Evolutionary conservation across 2,329 filamentous ascomycete genomes (phyloP).

Genomic region (Fusarium sp.): DNA sequence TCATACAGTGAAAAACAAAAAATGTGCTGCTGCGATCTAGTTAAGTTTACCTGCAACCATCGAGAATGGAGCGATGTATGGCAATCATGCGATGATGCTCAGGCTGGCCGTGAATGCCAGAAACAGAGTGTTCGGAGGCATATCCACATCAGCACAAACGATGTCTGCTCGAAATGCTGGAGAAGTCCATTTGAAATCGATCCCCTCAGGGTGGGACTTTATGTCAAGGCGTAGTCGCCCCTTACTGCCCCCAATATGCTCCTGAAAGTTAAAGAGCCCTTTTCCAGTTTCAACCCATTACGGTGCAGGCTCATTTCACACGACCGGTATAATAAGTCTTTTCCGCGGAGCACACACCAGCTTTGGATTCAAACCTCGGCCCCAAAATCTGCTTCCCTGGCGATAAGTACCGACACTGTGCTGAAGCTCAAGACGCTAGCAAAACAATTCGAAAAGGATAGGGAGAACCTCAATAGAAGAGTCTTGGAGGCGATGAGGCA

Average conservation of each 20-base stretch:
- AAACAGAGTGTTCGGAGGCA: background rate
- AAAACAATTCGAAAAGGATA: background rate
- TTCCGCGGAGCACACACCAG: background rate
- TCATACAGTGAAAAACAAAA: background rate
- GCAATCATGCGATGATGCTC: background rate
- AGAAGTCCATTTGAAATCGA: too few relatives aligned
- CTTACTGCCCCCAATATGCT: too few relatives aligned
- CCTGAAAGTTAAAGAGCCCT: too few relatives aligned
- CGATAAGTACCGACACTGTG: background rate
- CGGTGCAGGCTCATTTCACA: too few relatives aligned
- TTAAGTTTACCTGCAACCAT: background rate
- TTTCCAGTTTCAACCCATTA: too few relatives aligned
- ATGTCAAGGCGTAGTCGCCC: too few relatives aligned
- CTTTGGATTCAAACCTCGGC: too few relatives aligned
- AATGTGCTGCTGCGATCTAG: background rate
- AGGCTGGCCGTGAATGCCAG: background rate
- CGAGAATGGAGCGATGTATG: background rate
- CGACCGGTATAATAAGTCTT: too few relatives aligned
- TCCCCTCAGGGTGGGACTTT: too few relatives aligned
- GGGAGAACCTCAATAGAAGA: background rate
- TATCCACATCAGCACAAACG: background rate
- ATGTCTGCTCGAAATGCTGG: background rate
- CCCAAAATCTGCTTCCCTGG: too few relatives aligned
- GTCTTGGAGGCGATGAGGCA: background rate
- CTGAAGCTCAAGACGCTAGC: too few relatives aligned